A percentile compares a stretch with the other conserved stretches of the same genome.
phyloP scores from a whole-genome alignment of 257 asterid genomes.

The Osmanthus fragrans region DNA sequence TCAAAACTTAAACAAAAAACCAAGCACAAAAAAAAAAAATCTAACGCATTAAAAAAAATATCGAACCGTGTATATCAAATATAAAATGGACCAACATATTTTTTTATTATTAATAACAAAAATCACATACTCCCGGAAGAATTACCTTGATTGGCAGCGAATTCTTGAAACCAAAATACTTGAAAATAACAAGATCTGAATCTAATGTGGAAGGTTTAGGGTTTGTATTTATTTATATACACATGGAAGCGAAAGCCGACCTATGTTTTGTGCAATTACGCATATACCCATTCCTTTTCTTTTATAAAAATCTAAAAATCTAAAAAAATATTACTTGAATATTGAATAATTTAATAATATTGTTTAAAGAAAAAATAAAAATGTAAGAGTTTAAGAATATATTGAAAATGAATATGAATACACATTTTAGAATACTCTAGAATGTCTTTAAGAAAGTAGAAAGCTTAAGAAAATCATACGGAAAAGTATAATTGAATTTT shows the following conservation, averaged over 20 bases:
- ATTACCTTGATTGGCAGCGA: not conserved
- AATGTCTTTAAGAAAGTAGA: too few relatives aligned
- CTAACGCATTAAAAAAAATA: not conserved
- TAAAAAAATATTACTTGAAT: too few relatives aligned
- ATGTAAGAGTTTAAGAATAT: too few relatives aligned
- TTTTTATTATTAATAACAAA: not conserved
- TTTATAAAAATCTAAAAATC: too few relatives aligned
- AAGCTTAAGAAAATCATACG: too few relatives aligned
- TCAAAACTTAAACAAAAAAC: not conserved
- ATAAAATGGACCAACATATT: not conserved
- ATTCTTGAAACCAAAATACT: not conserved
- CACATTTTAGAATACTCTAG: too few relatives aligned
- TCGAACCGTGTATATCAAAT: not conserved
- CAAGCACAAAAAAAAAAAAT: not conserved
- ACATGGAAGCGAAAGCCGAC: not conserved
- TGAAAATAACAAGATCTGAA: not conserved
- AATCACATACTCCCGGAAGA: not conserved
- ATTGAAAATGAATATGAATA: too few relatives aligned
- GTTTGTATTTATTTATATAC: not conserved
- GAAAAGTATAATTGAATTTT: too few relatives aligned
- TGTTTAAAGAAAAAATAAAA: too few relatives aligned
- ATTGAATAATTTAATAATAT: too few relatives aligned
- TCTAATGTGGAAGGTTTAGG: not conserved
- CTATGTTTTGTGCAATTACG: not conserved
- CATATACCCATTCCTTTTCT: too few relatives aligned